These are phyloP conservation scores for Linum lewisii DNA, from an alignment of 345 rosid genomes.

Conservation along the genomic window DNA sequence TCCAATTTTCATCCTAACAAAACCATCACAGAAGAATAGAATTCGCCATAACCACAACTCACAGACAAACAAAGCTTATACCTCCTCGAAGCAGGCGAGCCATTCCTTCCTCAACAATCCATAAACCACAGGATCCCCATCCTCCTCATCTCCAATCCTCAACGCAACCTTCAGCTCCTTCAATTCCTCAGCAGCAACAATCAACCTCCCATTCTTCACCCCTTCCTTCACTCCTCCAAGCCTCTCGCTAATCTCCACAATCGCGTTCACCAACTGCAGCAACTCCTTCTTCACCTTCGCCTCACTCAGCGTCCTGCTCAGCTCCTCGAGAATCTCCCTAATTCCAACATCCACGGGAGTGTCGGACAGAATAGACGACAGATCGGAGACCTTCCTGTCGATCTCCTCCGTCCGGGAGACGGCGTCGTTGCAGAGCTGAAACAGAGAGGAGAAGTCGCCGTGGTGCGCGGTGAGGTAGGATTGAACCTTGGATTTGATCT, in stretches of 20 bases:
- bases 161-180: slow-evolving; percentile 53
- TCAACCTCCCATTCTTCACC: slow-evolving; percentile 44
- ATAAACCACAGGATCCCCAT: slow-evolving; percentile 62
- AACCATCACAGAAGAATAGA: slow-evolving; percentile 25
- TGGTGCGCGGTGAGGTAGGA: slow-evolving; percentile 72
- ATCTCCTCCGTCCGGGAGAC: slow-evolving; percentile 42
- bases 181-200: slow-evolving; percentile 68
- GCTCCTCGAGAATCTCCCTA: slow-evolving; percentile 42
- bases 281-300: slow-evolving; percentile 50
- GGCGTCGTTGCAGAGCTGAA: slow-evolving; percentile 64
- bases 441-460: slow-evolving; percentile 66
- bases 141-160: slow-evolving; percentile 60
- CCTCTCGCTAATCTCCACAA: slow-evolving; percentile 57
- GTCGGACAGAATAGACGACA: slow-evolving; percentile 47
- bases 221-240: slow-evolving; percentile 51
- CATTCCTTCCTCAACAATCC: slow-evolving; percentile 64
- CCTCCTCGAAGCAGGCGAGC: slow-evolving; percentile 82
- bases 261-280: slow-evolving; percentile 43
- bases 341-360: slow-evolving; percentile 60
- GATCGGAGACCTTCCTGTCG: slow-evolving; percentile 33
- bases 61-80: slow-evolving; percentile 15
- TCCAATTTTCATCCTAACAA: slow-evolving; percentile 43
- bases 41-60: slow-evolving; percentile 8
- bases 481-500: slow-evolving; percentile 78
- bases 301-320: slow-evolving; percentile 45